These are phyloP conservation scores for Anacardium occidentale DNA, from an alignment of 345 rosid species.

Conservation along the genomic window DNA sequence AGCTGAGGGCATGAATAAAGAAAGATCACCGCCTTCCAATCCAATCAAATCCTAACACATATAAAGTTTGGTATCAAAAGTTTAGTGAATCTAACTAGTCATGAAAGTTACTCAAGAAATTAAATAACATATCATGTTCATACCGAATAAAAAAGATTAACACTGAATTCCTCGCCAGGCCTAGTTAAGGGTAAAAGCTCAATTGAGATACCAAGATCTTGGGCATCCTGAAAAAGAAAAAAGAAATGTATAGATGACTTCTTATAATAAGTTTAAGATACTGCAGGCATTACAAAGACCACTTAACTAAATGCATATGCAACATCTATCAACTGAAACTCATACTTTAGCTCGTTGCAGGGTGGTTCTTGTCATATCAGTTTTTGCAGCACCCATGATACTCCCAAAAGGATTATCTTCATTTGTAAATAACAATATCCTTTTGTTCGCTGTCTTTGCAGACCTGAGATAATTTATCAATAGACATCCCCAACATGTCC, in stretches of 20 bases:
- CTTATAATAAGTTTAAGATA: background rate
- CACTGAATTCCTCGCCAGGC: constrained; percentile 61
- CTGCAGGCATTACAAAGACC: background rate
- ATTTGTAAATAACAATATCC: constrained; percentile 82
- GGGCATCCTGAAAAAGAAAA: constrained; percentile 84
- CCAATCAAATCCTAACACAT: constrained; percentile 79
- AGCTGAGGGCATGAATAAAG: constrained; percentile 55
- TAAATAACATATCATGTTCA: constrained; percentile 24
- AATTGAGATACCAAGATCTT: constrained; percentile 90
- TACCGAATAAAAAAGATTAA: constrained; percentile 68
- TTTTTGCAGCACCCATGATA: constrained; percentile 65
- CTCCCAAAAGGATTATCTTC: constrained; percentile 93
- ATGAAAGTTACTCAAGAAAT: constrained; percentile 17
- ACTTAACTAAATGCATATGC: constrained; percentile 10
- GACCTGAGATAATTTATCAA: constrained; percentile 53
- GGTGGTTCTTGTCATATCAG: constrained; percentile 89
- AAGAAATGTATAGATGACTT: constrained; percentile 5
- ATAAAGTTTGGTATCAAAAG: constrained; percentile 1
- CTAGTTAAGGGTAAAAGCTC: constrained; percentile 80
- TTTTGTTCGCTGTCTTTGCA: constrained; percentile 74
- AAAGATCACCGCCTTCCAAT: constrained; percentile 58
- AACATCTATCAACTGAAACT: constrained; percentile 14
- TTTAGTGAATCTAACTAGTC: constrained; percentile 8
- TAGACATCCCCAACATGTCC: constrained; percentile 20
- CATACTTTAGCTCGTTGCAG: constrained; percentile 90